phyloP scores from a whole-genome alignment of 2,329 filamentous ascomycete species.

The Cercospora berteroae region DNA sequence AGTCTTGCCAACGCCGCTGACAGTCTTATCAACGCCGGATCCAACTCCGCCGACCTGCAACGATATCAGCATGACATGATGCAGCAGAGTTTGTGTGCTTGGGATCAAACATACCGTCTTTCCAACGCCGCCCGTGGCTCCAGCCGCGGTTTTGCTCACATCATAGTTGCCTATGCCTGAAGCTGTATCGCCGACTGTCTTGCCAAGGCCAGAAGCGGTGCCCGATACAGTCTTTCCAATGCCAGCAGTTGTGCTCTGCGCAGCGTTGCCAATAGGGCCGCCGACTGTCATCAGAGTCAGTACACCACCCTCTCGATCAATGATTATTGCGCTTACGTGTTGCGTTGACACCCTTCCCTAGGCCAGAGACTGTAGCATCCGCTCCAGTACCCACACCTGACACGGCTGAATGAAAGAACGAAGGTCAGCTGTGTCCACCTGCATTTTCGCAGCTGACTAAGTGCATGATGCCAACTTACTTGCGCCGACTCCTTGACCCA shows the following conservation, averaged over 20 bases:
- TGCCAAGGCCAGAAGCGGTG: conserved; percentile 44
- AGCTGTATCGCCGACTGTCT: conserved; percentile 47
- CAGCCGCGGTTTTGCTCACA: conserved; percentile 40
- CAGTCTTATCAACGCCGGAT: conserved; percentile 28
- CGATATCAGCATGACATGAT: not conserved
- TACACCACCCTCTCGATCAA: not conserved
- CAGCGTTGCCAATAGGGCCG: conserved; percentile 26
- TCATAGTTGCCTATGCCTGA: conserved; percentile 45
- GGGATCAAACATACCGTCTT: conserved; percentile 32
- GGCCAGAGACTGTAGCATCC: conserved; percentile 18
- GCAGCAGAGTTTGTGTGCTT: not conserved
- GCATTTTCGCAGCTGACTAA: not conserved
- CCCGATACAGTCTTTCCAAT: conserved; percentile 45
- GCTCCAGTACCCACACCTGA: conserved; percentile 15
- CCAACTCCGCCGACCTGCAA: conserved; percentile 30
- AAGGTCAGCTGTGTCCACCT: not conserved
- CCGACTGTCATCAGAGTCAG: conserved; percentile 1
- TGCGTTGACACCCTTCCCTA: conserved; percentile 28
- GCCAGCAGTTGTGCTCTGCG: conserved; percentile 42
- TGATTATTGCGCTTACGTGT: conserved; percentile 19
- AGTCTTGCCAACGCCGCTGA: conserved; percentile 32
- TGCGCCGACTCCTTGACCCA: conserved; percentile 25
- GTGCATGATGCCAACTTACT: not conserved
- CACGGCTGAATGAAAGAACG: not conserved
- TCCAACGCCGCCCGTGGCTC: conserved; percentile 38